Evolutionary conservation across 2,329 filamentous ascomycete species (phyloP).

Genomic region (Sordariomycetes sp.): DNA sequence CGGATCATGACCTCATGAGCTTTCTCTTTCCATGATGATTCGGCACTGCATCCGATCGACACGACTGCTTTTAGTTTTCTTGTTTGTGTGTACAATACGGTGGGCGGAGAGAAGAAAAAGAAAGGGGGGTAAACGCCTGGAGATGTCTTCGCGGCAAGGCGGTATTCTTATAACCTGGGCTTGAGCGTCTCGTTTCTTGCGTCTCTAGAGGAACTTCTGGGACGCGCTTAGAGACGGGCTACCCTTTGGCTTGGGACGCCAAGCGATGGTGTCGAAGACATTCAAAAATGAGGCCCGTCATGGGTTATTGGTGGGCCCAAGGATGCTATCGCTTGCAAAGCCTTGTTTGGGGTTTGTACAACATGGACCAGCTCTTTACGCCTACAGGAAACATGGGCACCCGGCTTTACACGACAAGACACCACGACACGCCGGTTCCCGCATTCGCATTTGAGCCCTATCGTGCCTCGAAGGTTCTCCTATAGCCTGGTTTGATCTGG

Average conservation of each 20-base stretch:
- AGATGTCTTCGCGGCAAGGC: neutral
- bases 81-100: slow-evolving; percentile 5
- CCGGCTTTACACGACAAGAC: no score
- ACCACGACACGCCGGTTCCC: no score
- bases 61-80: neutral
- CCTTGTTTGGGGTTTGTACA: no score
- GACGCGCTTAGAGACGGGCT: neutral
- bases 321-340: no score
- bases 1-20: slow-evolving; percentile 6
- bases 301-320: neutral
- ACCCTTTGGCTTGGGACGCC: neutral
- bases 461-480: neutral
- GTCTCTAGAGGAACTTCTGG: neutral
- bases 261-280: neutral
- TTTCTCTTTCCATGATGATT: slow-evolving; percentile 2
- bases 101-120: neutral
- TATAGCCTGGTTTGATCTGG: neutral
- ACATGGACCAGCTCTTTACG: no score
- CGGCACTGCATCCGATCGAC: neutral
- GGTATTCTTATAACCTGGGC: neutral
- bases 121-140: neutral
- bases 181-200: neutral
- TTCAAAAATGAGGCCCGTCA: neutral
- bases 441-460: neutral
- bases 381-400: no score